Conservation (phyloP, 805 yeast genomes). For the Wickerhamiella shivajii region DNA sequence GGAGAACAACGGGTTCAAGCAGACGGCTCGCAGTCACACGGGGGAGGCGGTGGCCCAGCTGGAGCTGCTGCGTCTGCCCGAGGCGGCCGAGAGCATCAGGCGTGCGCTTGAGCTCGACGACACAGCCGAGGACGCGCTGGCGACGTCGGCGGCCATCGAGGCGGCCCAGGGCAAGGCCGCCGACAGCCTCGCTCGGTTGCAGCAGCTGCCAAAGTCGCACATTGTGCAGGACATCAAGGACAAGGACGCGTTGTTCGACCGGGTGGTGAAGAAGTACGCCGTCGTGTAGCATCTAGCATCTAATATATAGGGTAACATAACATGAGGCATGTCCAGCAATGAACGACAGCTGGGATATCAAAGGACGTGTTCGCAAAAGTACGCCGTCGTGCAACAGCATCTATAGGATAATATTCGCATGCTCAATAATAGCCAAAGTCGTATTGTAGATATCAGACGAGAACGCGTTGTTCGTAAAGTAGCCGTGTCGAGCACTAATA, state of each 20-base stretch:
- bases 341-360: background rate
- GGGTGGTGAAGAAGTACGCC: slow-evolving; percentile 32
- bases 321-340: background rate
- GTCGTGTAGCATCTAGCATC: too few species aligned
- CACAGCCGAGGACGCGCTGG: slow-evolving; percentile 31
- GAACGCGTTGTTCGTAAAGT: too few species aligned
- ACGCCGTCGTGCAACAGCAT: too few species aligned
- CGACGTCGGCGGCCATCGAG: slow-evolving; percentile 50
- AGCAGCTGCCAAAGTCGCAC: slow-evolving; percentile 6
- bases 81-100: slow-evolving; percentile 46
- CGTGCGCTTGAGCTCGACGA: slow-evolving; percentile 30
- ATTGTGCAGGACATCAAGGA: slow-evolving; percentile 35
- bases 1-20: slow-evolving; percentile 35
- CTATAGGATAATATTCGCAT: too few species aligned
- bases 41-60: slow-evolving; percentile 63
- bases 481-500: too few species aligned
- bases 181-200: slow-evolving; percentile 24
- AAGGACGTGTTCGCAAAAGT: too few species aligned
- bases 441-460: too few species aligned
- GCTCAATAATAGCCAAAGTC: too few species aligned
- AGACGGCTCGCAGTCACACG: slow-evolving; percentile 39
- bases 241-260: slow-evolving; percentile 52
- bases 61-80: slow-evolving; percentile 67
- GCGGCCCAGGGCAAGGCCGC: slow-evolving; percentile 37
- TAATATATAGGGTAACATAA: too few species aligned